Conservation (phyloP, 495 filamentous ascomycete species). For the Lophiostoma macrostomum region DNA sequence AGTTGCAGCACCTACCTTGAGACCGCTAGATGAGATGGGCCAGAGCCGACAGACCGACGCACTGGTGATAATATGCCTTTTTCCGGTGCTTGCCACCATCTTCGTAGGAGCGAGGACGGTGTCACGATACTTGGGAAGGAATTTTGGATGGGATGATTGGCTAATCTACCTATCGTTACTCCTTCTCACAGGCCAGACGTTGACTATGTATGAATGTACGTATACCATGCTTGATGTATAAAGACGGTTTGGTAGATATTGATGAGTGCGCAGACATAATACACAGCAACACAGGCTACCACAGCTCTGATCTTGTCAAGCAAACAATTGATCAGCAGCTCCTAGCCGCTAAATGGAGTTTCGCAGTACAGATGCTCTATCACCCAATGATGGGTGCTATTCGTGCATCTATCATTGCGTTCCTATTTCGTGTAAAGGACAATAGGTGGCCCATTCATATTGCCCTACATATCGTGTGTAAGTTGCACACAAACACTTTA, state of each 20-base stretch:
- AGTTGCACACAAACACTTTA: no score
- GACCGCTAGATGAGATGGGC: constrained; percentile 15
- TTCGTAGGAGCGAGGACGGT: constrained; percentile 16
- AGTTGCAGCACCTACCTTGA: background rate
- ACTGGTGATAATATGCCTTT: constrained; percentile 20
- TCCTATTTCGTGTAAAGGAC: constrained; percentile 50
- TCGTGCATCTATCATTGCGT: constrained; percentile 55
- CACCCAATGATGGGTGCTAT: constrained; percentile 61
- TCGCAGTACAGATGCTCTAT: constrained; percentile 59
- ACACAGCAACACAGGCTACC: constrained; percentile 26
- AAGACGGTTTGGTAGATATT: background rate
- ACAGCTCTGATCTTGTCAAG: constrained; percentile 21
- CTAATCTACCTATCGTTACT: constrained; percentile 18
- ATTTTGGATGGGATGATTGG: constrained; percentile 28
- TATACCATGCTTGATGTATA: background rate
- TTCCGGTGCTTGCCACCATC: constrained; percentile 13
- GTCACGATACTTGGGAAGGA: constrained; percentile 16
- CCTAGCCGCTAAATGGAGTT: constrained; percentile 36
- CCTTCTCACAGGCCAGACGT: constrained; percentile 19
- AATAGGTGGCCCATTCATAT: constrained; percentile 40
- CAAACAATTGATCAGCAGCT: constrained; percentile 16
- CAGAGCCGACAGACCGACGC: constrained; percentile 17
- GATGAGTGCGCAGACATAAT: constrained; percentile 10
- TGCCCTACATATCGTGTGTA: constrained; percentile 43
- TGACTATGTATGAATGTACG: constrained; percentile 23